Conservation (phyloP, 2,329 filamentous ascomycete species). For the Phoma sp. region DNA sequence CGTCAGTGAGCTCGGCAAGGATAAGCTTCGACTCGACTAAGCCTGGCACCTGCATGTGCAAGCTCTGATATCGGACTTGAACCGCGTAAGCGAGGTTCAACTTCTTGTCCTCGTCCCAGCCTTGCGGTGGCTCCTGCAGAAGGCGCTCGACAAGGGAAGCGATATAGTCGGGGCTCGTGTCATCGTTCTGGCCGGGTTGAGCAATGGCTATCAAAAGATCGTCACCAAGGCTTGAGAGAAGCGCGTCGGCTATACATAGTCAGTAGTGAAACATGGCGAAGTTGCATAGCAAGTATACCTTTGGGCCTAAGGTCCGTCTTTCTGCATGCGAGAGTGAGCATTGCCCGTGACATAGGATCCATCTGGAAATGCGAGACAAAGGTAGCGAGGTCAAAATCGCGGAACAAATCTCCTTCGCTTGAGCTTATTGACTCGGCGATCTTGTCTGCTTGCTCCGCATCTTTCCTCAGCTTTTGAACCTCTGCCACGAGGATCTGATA, state of each 20-base stretch:
- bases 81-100: conserved; percentile 71
- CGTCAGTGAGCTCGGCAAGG: conserved; percentile 67
- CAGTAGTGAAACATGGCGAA: conserved; percentile 19
- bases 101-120: conserved; percentile 78
- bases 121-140: conserved; percentile 83
- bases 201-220: conserved; percentile 80
- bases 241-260: conserved; percentile 74
- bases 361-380: conserved; percentile 97
- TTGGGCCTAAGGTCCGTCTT: conserved; percentile 86
- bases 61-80: conserved; percentile 65
- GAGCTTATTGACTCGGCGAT: conserved; percentile 94
- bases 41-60: conserved; percentile 69
- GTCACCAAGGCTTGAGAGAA: conserved; percentile 78
- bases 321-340: conserved; percentile 86
- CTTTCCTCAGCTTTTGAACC: conserved; percentile 82
- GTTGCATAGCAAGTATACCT: conserved; percentile 61
- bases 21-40: conserved; percentile 74
- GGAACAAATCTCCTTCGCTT: conserved; percentile 89
- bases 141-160: conserved; percentile 84
- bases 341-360: conserved; percentile 84
- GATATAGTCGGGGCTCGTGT: conserved; percentile 72
- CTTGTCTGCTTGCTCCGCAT: conserved; percentile 82
- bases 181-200: conserved; percentile 66
- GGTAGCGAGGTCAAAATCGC: conserved; percentile 92
- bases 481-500: conserved; percentile 83